Conservation (phyloP, 1,284 basidiomycete genomes). For the Boletus hoseneyae region DNA sequence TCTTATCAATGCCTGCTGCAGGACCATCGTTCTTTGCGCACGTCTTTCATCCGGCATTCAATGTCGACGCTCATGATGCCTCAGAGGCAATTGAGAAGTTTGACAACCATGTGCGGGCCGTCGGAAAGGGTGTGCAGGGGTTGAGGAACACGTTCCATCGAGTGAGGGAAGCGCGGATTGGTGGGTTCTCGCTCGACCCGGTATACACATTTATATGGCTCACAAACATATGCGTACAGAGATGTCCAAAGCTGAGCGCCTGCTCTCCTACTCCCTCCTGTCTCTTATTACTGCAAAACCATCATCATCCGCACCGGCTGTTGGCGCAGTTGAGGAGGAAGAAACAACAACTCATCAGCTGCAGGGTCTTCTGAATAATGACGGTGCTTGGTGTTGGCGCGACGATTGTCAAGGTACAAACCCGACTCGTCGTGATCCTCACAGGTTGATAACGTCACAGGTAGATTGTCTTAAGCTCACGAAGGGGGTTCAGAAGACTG, state of each 20-base stretch:
- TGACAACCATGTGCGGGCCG: constrained; percentile 57
- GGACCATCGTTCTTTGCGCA: constrained; percentile 73
- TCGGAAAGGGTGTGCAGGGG: constrained; percentile 65
- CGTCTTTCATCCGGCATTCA: constrained; percentile 82
- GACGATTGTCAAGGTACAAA: constrained; percentile 62
- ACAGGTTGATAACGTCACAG: not conserved
- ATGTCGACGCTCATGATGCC: constrained; percentile 71
- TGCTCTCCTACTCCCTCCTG: constrained; percentile 66
- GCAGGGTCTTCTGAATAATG: constrained; percentile 58
- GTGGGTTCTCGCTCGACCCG: constrained; percentile 39
- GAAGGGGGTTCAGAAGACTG: constrained; percentile 74
- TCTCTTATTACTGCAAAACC: constrained; percentile 68
- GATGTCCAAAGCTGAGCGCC: constrained; percentile 69
- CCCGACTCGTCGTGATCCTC: not conserved
- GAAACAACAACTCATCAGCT: constrained; percentile 36
- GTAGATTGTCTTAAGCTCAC: constrained; percentile 72
- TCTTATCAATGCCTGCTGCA: constrained; percentile 56
- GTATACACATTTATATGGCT: not conserved
- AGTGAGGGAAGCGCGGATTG: constrained; percentile 62
- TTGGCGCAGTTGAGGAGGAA: constrained; percentile 47
- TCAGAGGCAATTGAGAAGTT: constrained; percentile 57
- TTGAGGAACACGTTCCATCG: constrained; percentile 59
- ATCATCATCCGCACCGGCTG: constrained; percentile 46
- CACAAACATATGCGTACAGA: constrained; percentile 38
- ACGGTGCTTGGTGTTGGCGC: constrained; percentile 85